A percentile compares a stretch with the other conserved stretches of the same genome.
phyloP scores from a whole-genome alignment of 2,329 filamentous ascomycete genomes.

The Microsporum canis region DNA sequence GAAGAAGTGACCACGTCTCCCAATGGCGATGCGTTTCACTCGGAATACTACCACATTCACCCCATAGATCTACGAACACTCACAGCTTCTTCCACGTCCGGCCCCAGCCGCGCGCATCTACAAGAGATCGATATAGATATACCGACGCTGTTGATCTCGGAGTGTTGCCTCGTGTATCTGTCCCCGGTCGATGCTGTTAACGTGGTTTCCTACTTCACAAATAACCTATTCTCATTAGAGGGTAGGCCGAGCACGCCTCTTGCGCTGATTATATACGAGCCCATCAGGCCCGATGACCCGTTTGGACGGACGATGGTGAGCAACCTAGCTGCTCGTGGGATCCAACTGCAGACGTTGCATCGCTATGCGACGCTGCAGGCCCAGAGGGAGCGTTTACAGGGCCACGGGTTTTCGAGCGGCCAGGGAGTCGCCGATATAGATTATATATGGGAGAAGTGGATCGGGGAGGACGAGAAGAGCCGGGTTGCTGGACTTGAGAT shows the following conservation, averaged over 20 bases:
- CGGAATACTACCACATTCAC: constrained; percentile 44
- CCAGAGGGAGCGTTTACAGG: constrained; percentile 55
- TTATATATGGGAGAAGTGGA: constrained; percentile 69
- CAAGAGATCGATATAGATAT: constrained; percentile 43
- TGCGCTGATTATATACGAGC: constrained; percentile 73
- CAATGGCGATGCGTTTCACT: constrained; percentile 35
- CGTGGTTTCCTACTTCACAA: constrained; percentile 55
- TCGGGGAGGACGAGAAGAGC: constrained; percentile 59
- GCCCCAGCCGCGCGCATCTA: constrained; percentile 23
- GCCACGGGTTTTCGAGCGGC: constrained; percentile 53
- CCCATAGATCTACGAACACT: constrained; percentile 60
- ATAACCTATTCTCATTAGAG: constrained; percentile 33
- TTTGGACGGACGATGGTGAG: constrained; percentile 89
- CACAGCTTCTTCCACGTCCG: constrained; percentile 16
- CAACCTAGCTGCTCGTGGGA: constrained; percentile 71
- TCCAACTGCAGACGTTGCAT: constrained; percentile 71
- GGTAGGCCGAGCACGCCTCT: constrained; percentile 35
- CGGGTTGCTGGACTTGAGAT: constrained; percentile 71
- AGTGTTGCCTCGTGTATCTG: constrained; percentile 92
- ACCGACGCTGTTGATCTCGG: constrained; percentile 79
- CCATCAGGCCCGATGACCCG: constrained; percentile 67
- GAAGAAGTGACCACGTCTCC: constrained; percentile 28
- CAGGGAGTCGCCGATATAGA: constrained; percentile 50
- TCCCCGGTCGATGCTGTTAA: constrained; percentile 50
- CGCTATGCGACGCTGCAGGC: constrained; percentile 56